phyloP scores from a whole-genome alignment of 495 filamentous ascomycete genomes.

The Podospora conica region DNA sequence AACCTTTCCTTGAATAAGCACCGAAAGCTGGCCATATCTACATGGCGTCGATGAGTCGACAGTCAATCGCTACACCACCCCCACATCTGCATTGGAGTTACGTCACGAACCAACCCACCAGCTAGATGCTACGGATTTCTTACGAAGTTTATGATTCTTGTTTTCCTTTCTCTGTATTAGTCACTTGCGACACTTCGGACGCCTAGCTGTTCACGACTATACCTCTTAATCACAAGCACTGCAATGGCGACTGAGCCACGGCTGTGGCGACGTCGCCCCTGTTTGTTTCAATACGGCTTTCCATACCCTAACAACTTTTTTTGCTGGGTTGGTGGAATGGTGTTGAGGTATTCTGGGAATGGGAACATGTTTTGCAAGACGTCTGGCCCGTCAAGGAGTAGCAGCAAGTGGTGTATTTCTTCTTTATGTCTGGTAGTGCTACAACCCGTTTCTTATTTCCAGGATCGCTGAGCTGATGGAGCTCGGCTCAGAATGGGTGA shows the following conservation, averaged over 20 bases:
- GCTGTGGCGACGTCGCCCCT: background rate
- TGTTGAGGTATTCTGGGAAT: background rate
- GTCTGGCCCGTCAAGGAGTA: slow-evolving; percentile 7
- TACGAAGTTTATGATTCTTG: slow-evolving; percentile 27
- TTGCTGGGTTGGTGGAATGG: background rate
- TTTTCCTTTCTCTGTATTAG: slow-evolving; percentile 9
- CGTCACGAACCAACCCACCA: slow-evolving; percentile 22
- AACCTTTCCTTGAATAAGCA: slow-evolving; percentile 18
- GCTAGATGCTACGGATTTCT: slow-evolving; percentile 28
- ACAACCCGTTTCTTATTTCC: background rate
- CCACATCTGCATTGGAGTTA: slow-evolving; percentile 25
- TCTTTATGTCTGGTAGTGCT: background rate
- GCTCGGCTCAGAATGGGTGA: background rate
- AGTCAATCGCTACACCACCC: slow-evolving; percentile 32
- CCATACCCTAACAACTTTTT: background rate
- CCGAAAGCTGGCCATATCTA: slow-evolving; percentile 9
- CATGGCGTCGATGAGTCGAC: slow-evolving; percentile 20
- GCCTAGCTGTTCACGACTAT: background rate
- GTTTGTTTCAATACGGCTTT: background rate
- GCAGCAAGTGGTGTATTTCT: background rate
- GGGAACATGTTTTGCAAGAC: slow-evolving; percentile 4
- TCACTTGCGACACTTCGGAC: background rate
- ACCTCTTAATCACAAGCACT: slow-evolving; percentile 9
- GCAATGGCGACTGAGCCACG: background rate
- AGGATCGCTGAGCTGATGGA: background rate